Conservation (phyloP, 208 protist species). For the Leishmania amazonensis region DNA sequence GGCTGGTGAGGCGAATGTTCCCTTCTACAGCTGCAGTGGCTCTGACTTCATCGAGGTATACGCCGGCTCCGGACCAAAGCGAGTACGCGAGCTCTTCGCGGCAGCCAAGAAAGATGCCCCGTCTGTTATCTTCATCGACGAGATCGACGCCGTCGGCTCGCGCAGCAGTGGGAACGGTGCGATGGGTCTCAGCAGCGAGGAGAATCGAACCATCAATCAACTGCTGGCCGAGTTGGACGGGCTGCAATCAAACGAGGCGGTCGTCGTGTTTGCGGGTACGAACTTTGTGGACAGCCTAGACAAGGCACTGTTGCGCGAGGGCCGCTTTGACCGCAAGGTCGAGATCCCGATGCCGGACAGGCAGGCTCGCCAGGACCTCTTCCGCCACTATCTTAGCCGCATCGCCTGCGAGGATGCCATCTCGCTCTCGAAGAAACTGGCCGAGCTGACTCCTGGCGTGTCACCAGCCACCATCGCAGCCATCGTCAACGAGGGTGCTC, state of each 20-base stretch:
- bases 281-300: constrained; percentile 96
- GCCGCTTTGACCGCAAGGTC: constrained; percentile 97
- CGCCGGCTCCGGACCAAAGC: constrained; percentile 95
- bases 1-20: constrained; percentile 92
- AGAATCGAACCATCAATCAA: constrained; percentile 96
- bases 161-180: constrained; percentile 71
- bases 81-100: constrained; percentile 95
- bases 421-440: constrained; percentile 42
- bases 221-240: constrained; percentile 97
- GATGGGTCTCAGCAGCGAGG: constrained; percentile 77
- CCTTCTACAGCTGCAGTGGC: constrained; percentile 96
- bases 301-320: constrained; percentile 95
- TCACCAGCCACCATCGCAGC: constrained; percentile 93
- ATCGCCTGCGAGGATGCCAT: constrained; percentile 40
- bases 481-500: constrained; percentile 92
- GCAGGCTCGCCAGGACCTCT: constrained; percentile 65
- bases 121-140: constrained; percentile 98
- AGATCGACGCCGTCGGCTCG: constrained; percentile 97
- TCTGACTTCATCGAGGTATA: constrained; percentile 98
- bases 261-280: constrained; percentile 97
- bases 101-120: constrained; percentile 91
- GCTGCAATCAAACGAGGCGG: constrained; percentile 82
- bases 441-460: constrained; percentile 87
- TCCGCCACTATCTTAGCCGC: constrained; percentile 72
- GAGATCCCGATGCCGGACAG: constrained; percentile 84